These are phyloP conservation scores for Oryza officinalis DNA, from an alignment of 176 grass and related monocot genomes.

Conservation along the genomic window DNA sequence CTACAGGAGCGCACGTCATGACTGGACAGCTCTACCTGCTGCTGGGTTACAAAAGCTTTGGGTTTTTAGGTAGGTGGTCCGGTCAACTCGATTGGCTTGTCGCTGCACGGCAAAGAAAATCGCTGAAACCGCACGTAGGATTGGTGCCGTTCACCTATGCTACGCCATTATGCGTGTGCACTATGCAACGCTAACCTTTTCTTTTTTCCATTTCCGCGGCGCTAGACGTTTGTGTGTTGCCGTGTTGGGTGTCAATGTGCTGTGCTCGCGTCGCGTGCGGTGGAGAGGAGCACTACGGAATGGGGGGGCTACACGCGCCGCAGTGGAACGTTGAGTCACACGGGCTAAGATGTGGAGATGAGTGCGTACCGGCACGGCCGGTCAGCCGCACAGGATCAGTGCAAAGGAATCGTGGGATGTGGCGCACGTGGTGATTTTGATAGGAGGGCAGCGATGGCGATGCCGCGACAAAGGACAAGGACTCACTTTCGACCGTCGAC, in stretches of 20 bases:
- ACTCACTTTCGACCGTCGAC: background rate
- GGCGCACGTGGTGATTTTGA: constrained; percentile 8
- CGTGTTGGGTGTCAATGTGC: too few species aligned
- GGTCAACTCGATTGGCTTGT: constrained; percentile 21
- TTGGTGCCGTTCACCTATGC: background rate
- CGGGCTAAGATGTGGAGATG: too few species aligned
- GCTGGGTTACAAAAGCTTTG: background rate
- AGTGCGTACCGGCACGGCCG: too few species aligned
- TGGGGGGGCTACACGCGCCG: background rate
- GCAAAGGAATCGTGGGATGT: background rate
- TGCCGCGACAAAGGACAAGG: constrained; percentile 6
- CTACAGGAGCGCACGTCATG: background rate
- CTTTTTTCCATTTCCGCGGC: background rate
- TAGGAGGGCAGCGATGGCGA: background rate
- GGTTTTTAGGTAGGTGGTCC: background rate
- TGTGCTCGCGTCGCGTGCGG: background rate
- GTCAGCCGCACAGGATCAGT: background rate
- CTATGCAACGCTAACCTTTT: background rate
- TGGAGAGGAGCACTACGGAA: background rate
- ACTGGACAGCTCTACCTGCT: background rate
- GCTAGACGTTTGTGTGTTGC: background rate
- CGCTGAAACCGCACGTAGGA: background rate
- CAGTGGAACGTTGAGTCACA: background rate
- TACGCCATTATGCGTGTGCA: background rate
- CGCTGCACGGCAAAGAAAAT: background rate